Evolutionary conservation across 495 filamentous ascomycete species (phyloP), one percentile per base, ranked within the genome.

Genomic region (Bryoglossum gracile): DNA sequence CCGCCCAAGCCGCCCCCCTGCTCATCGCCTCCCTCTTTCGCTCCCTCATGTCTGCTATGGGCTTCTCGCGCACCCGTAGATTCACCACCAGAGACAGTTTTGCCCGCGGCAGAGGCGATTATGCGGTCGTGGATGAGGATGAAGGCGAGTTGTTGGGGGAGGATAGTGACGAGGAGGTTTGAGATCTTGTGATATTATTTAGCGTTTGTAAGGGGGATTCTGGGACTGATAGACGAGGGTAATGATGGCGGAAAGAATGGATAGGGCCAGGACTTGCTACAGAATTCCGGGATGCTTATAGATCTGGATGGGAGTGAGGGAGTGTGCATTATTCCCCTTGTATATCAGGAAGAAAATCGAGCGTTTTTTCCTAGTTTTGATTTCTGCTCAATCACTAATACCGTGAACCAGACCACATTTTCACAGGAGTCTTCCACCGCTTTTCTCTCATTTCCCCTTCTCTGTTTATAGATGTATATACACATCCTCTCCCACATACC

Each of bases 141-240:
- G 92, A 95, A 66, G 91, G 91, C 48, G 89, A 95, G 67, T 66
- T 96, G 59, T 70, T 97, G 19, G 91, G 91, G 0, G 86, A 88
- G 50, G 92, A 94, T 42, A 94, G 92, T 50, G 92, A 94, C 39
- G 92, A 96, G 60, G 90, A 95, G 51, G 77, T 81, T 33, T 56
- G 34, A 50, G 3, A 11, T 19, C 26, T 5, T 30, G 26, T n/a
- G n/a, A n/a, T n/a, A n/a, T n/a, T n/a, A n/a, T n/a, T n/a, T n/a
- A n/a, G n/a, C n/a, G n/a, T n/a, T n/a, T n/a, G n/a, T n/a, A n/a
- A n/a, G n/a, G n/a, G n/a, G n/a, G n/a, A n/a, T n/a, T n/a, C n/a
- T n/a, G n/a, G n/a, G n/a, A n/a, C n/a, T n/a, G n/a, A n/a, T n/a
- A n/a, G n/a, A n/a, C n/a, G n/a, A n/a, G n/a, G n/a, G n/a, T n/a